A percentile compares a stretch with the other conserved stretches of the same genome.
These are phyloP conservation scores for Spirogloea muscicola DNA, from an alignment of 139 green algal genomes.

Conservation along the genomic window DNA sequence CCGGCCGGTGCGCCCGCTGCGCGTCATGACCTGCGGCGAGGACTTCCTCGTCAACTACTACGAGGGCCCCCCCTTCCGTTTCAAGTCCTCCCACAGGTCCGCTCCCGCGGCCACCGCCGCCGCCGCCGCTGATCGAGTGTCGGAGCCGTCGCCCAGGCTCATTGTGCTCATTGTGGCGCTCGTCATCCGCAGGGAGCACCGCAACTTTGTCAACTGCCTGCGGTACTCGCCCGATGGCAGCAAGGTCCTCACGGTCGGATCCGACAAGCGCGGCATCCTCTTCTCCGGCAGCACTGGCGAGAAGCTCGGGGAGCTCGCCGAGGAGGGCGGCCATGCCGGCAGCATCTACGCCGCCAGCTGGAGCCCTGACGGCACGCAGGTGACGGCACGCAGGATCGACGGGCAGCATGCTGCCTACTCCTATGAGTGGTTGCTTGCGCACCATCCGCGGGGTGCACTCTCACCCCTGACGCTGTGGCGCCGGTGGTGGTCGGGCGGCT, in stretches of 20 bases:
- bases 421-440: too few species aligned
- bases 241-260: slow-evolving; percentile 39
- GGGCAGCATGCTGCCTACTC: too few species aligned
- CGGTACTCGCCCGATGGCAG: slow-evolving; percentile 53
- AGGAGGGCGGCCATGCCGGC: slow-evolving; percentile 28
- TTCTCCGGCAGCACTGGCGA: slow-evolving; percentile 40
- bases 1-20: slow-evolving; percentile 50
- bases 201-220: slow-evolving; percentile 60
- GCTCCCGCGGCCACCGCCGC: too few species aligned
- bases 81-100: slow-evolving; percentile 42
- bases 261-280: slow-evolving; percentile 47
- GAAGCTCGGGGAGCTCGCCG: slow-evolving; percentile 14
- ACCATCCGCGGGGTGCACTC: too few species aligned
- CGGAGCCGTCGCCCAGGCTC: too few species aligned
- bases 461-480: too few species aligned
- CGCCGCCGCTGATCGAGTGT: too few species aligned
- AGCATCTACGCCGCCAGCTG: slow-evolving; percentile 48
- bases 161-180: too few species aligned
- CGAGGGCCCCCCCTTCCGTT: slow-evolving; percentile 54
- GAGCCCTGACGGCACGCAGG: slow-evolving; percentile 41
- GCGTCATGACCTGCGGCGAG: slow-evolving; percentile 51
- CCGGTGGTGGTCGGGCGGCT: too few species aligned
- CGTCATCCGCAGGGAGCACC: slow-evolving; percentile 40
- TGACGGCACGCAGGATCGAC: too few species aligned
- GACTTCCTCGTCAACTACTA: slow-evolving; percentile 55